These are phyloP conservation scores for Chrysochromulina tobinii DNA, from an alignment of 78 protist genomes.

Conservation along the genomic window DNA sequence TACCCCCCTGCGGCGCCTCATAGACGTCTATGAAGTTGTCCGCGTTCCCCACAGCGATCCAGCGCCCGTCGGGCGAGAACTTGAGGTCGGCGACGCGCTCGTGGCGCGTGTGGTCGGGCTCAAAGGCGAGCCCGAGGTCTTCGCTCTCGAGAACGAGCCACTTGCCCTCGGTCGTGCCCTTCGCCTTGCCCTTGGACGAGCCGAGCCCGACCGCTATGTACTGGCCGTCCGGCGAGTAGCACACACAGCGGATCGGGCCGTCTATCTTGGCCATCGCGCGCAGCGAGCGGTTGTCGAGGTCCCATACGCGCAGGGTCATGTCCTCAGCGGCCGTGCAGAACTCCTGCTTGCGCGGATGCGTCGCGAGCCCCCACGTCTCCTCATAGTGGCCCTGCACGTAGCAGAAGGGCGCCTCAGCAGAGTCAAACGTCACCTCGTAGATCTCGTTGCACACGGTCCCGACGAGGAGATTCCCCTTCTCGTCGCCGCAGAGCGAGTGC, in stretches of 20 bases:
- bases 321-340: constrained; percentile 44
- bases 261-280: not conserved
- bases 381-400: constrained; percentile 21
- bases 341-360: not conserved
- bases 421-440: not conserved
- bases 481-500: not conserved
- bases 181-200: not conserved
- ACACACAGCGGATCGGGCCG: not conserved
- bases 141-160: not conserved
- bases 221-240: constrained; percentile 9
- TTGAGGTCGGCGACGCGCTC: not conserved
- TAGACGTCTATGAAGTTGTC: not conserved
- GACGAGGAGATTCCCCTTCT: not conserved
- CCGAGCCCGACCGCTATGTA: not conserved
- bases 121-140: not conserved
- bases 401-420: not conserved
- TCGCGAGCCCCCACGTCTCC: constrained; percentile 58
- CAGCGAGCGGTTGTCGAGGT: constrained; percentile 1
- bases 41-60: constrained; percentile 46
- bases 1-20: no score
- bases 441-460: constrained; percentile 33
- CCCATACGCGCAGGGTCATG: constrained; percentile 44
- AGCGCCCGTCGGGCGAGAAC: constrained; percentile 43
- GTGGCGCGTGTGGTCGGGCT: not conserved
- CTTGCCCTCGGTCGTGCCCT: not conserved